Evolutionary conservation across 1,284 basidiomycete genomes (phyloP), one percentile per base, ranked within the genome.

Genomic region (Chondrostereum purpureum): DNA sequence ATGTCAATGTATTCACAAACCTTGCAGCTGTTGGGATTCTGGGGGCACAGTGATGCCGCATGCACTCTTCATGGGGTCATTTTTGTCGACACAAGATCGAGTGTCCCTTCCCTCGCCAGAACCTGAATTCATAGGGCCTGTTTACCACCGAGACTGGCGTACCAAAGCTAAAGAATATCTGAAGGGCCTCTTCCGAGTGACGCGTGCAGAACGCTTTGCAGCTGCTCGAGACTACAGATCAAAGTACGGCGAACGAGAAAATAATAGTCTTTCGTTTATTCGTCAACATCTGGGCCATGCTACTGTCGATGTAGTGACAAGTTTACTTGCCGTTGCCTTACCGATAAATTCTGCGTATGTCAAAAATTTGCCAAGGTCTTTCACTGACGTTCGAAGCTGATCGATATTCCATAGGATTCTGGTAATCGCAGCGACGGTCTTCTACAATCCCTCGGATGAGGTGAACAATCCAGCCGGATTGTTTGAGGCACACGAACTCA

Each of bases 41-140:
- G 23, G 80, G 82, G 27, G 80, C 4, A 81, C 77, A 0, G 70
- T 79, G 38, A 82, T 72, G 84, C 84, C 86, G 12, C 89, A 92
- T 62, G 81, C 81, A 2, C 70, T 92, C 23, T 90, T 89, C 63
- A 70, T 92, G 16, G 88, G 88, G 4, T 88, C 84, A 1, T 77
- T 78, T 44, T 67, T 89, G 33, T 77, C 83, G 4, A 80, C 81
- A 0, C 77, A 86, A 50, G 78, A 88, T 53, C 70, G 85, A 20
- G 63, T 74, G 12, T 64, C 68, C 6, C 43, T 58, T 1, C 50
- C 50, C 17, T 40, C 36, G 40, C 47, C 22, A 44, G 19, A 27
- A 27, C 35, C 35, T 5, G 35, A 42, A 8, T 14, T 33, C 50
- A 17, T 50, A 51, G 8, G 44, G 31, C 13, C 35, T 46, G 10